These are phyloP conservation scores for Ciborinia camelliae DNA, from an alignment of 2,329 filamentous ascomycete species.

Conservation along the genomic window DNA sequence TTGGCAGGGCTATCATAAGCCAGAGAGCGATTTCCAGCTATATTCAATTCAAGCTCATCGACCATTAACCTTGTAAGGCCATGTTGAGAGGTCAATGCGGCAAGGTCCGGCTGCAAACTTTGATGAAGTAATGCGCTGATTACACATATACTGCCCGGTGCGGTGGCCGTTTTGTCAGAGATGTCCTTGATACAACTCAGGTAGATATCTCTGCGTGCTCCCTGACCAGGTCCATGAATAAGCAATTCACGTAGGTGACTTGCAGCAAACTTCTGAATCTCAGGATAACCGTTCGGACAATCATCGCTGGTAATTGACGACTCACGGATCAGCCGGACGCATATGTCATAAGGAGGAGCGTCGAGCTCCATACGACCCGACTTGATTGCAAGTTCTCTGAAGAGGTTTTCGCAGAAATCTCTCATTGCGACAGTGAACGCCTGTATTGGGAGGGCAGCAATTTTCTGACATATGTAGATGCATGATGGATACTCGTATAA, in stretches of 20 bases:
- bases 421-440: constrained; percentile 61
- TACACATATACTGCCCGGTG: constrained; percentile 70
- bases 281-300: constrained; percentile 54
- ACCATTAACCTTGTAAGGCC: constrained; percentile 60
- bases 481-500: constrained; percentile 50
- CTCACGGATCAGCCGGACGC: constrained; percentile 68
- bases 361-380: constrained; percentile 45
- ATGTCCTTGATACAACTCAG: constrained; percentile 67
- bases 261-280: constrained; percentile 62
- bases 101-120: constrained; percentile 50
- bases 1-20: constrained; percentile 45
- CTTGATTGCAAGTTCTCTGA: constrained; percentile 41
- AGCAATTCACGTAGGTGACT: constrained; percentile 61
- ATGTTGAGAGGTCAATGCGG: constrained; percentile 56
- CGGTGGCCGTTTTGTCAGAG: constrained; percentile 56
- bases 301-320: constrained; percentile 56
- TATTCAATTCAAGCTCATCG: constrained; percentile 56
- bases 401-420: constrained; percentile 56
- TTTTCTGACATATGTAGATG: constrained; percentile 67
- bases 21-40: constrained; percentile 23
- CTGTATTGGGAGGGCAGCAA: constrained; percentile 60
- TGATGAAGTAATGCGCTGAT: constrained; percentile 50
- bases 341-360: constrained; percentile 52
- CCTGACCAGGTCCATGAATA: constrained; percentile 49
- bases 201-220: constrained; percentile 61